Evolutionary conservation across 2,329 filamentous ascomycete genomes (phyloP).

Genomic region (Neofusicoccum ribis): DNA sequence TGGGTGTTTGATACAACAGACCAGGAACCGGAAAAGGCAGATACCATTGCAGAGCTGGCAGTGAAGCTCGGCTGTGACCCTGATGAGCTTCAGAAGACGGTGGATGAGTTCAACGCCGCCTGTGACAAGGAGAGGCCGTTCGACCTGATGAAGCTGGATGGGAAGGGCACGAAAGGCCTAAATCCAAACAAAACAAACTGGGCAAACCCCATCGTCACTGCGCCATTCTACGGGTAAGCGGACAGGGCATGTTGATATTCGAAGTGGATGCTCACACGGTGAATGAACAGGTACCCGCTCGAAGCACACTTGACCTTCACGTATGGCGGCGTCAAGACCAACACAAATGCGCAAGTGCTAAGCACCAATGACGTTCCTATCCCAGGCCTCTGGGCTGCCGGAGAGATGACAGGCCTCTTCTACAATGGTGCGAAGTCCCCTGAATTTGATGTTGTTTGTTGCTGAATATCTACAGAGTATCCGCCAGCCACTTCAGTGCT

Average conservation of each 20-base stretch:
- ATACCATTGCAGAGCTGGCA: slow-evolving; percentile 43
- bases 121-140: slow-evolving; percentile 41
- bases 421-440: slow-evolving; percentile 29
- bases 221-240: slow-evolving; percentile 40
- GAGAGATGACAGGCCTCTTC: slow-evolving; percentile 37
- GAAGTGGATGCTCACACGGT: neutral
- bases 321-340: slow-evolving; percentile 43
- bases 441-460: neutral
- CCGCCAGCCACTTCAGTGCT: slow-evolving; percentile 36
- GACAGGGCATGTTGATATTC: too few relatives aligned
- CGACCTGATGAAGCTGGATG: slow-evolving; percentile 44
- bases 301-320: slow-evolving; percentile 30
- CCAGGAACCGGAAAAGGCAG: slow-evolving; percentile 40
- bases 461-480: slow-evolving; percentile 26
- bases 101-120: slow-evolving; percentile 42
- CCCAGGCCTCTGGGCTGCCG: slow-evolving; percentile 31
- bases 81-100: slow-evolving; percentile 39
- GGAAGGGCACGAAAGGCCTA: slow-evolving; percentile 41
- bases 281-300: slow-evolving; percentile 22
- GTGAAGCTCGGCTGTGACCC: slow-evolving; percentile 41
- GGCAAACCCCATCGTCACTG: slow-evolving; percentile 40
- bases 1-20: slow-evolving; percentile 49
- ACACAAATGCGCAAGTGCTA: slow-evolving; percentile 41
- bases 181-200: slow-evolving; percentile 43
- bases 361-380: slow-evolving; percentile 40